phyloP scores from a whole-genome alignment of 2,329 filamentous ascomycete species.

The Amesomyces nigricolor region DNA sequence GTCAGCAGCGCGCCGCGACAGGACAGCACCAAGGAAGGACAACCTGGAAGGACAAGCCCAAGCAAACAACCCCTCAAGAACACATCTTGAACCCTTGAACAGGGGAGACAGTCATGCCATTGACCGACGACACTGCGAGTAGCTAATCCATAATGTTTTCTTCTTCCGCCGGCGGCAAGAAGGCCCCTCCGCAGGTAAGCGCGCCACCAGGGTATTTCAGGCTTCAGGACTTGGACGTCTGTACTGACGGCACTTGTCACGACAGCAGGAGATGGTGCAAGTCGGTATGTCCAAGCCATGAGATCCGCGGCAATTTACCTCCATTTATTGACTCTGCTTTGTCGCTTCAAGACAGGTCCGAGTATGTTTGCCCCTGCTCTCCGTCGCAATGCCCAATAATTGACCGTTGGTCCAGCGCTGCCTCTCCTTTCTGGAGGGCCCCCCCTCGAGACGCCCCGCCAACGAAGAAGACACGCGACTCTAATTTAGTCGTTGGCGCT shows the following conservation, averaged over 20 bases:
- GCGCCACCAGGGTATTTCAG: slow-evolving; percentile 27
- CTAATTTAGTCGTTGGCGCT: slow-evolving; percentile 78
- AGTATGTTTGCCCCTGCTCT: slow-evolving; percentile 45
- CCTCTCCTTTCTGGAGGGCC: slow-evolving; percentile 82
- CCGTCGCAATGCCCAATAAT: slow-evolving; percentile 22
- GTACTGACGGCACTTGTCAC: slow-evolving; percentile 28
- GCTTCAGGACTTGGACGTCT: slow-evolving; percentile 3
- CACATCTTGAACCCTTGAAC: neutral
- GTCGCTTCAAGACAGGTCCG: slow-evolving; percentile 49
- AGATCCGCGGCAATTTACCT: neutral
- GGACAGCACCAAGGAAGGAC: neutral
- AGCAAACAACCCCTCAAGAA: neutral
- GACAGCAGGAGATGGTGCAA: slow-evolving; percentile 93
- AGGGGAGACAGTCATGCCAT: slow-evolving; percentile 21
- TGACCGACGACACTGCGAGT: slow-evolving; percentile 8
- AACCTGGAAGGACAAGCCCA: neutral
- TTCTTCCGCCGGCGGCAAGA: slow-evolving; percentile 61
- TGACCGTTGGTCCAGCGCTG: slow-evolving; percentile 53
- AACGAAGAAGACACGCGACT: slow-evolving; percentile 55
- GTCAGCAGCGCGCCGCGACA: slow-evolving; percentile 6
- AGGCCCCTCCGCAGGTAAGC: slow-evolving; percentile 63
- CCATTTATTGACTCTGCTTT: slow-evolving; percentile 21
- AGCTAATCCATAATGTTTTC: slow-evolving; percentile 50
- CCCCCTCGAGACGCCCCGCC: slow-evolving; percentile 48
- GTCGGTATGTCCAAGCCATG: slow-evolving; percentile 62